Evolutionary conservation across 2,329 filamentous ascomycete species (phyloP), one percentile per base, ranked within the genome.

Genomic region (Fusarium sp.): DNA sequence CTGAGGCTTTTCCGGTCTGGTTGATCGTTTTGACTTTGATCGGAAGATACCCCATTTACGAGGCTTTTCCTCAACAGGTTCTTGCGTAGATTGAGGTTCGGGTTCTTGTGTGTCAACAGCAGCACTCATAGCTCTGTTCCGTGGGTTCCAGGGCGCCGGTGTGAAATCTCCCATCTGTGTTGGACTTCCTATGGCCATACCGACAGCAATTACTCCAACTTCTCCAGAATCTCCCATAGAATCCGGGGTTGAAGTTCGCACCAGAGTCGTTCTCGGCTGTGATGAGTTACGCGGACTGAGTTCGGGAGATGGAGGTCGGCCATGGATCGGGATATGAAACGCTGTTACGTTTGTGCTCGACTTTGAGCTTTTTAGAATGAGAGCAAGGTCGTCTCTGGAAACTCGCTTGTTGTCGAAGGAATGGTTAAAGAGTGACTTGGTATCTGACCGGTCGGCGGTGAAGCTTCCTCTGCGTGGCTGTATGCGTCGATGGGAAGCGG

Each of bases 101-200:
- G 32, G n/a, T 29, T 69, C 61, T 61, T 58, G 66, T 20, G 59
- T 63, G 45, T 73, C 66, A 41, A 62, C 68, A 13, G 69, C 61
- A 8, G 77, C 67, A 20, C 71, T 74, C 51, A 74, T 72, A 13
- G 72, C 73, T 52, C 75, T 75, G 55, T 66, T 66, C 52, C 75
- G 75, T 22, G 74, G 76, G 34, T 74, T 78, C 71, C 77, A 79
- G 34, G 77, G 76, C 22, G 71, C 65, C 37, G 70, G 67, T 37
- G 55, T 58, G 56, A 57, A 57, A 34, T 68, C 63, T 34, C 81
- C 80, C 18, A 80, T 78, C 41, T 82, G 81, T n/a, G 84, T 81
- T 25, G 92, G 92, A 74, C 91, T 94, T 32, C 91, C 92, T 59
- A 94, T 80, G 2, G 92, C 92, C 85, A 94, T 90, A 12, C 92